Conservation (phyloP, 345 rosid species). For the Jatropha curcas region DNA sequence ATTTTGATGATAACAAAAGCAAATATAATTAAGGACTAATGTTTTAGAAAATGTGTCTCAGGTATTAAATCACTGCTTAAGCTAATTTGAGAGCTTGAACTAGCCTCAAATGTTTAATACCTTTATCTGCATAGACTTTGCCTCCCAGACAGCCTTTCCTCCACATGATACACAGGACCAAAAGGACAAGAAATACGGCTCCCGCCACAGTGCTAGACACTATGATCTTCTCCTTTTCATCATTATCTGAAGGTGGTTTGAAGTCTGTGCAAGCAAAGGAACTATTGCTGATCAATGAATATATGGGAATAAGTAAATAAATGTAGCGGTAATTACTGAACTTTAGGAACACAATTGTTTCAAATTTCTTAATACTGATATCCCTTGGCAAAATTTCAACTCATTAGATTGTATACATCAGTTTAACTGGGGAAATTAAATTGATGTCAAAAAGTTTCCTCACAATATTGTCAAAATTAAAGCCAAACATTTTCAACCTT, state of each 20-base stretch:
- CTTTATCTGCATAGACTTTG: conserved; percentile 51
- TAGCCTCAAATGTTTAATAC: conserved; percentile 29
- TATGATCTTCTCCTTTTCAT: conserved; percentile 16
- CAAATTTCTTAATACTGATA: too few species aligned
- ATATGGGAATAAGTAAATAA: background rate
- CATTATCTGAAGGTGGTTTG: conserved; percentile 15
- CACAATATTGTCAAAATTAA: too few species aligned
- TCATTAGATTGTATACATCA: background rate
- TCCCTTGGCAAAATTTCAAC: background rate
- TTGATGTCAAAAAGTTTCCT: background rate
- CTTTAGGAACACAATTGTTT: background rate
- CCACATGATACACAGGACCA: conserved; percentile 17
- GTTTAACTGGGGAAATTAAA: background rate
- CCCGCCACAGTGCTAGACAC: conserved; percentile 18
- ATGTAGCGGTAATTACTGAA: background rate
- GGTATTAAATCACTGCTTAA: too few species aligned
- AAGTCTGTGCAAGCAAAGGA: conserved; percentile 26
- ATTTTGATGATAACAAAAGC: too few species aligned
- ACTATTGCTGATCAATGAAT: conserved; percentile 7
- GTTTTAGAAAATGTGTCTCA: too few species aligned
- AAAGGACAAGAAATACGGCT: conserved; percentile 10
- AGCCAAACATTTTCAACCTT: background rate
- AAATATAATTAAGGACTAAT: too few species aligned
- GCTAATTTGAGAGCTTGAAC: too few species aligned
- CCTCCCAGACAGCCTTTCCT: conserved; percentile 45